phyloP scores from a whole-genome alignment of 306 rosid species.

The Fragaria iinumae region DNA sequence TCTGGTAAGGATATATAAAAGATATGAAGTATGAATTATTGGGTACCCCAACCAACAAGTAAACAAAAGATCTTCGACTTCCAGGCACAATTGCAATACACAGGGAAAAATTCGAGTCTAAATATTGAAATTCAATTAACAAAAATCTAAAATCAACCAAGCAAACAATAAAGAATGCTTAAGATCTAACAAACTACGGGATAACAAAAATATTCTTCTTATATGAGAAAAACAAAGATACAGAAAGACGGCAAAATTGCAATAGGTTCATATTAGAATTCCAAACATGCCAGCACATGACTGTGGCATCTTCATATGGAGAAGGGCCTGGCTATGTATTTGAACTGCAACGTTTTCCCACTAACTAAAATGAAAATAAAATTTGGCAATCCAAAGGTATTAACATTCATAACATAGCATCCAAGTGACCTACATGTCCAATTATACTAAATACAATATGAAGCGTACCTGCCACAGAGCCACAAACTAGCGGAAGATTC shows the following conservation, averaged over 20 bases:
- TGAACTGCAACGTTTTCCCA: not conserved
- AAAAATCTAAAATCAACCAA: not conserved
- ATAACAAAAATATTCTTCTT: not conserved
- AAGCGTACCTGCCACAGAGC: conserved; percentile 65
- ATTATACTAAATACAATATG: conserved; percentile 15
- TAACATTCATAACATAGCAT: not conserved
- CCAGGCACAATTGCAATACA: not conserved
- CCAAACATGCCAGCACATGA: not conserved
- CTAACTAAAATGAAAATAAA: not conserved
- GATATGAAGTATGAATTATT: not conserved
- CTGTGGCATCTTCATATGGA: not conserved
- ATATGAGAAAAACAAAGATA: not conserved
- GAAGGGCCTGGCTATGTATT: not conserved
- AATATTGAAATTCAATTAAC: not conserved
- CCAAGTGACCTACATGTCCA: not conserved
- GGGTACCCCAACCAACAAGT: not conserved
- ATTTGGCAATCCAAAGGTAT: not conserved
- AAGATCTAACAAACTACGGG: not conserved
- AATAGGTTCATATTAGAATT: not conserved
- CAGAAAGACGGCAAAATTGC: not conserved
- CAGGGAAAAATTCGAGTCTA: not conserved
- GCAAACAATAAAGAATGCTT: conserved; percentile 9
- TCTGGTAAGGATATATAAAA: not conserved
- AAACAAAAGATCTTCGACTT: not conserved
- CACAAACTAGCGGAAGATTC: conserved; percentile 65